A percentile compares a stretch with the other conserved stretches of the same genome.
phyloP scores from a whole-genome alignment of 2,329 filamentous ascomycete species.

The Hirsutella minnesotensis region DNA sequence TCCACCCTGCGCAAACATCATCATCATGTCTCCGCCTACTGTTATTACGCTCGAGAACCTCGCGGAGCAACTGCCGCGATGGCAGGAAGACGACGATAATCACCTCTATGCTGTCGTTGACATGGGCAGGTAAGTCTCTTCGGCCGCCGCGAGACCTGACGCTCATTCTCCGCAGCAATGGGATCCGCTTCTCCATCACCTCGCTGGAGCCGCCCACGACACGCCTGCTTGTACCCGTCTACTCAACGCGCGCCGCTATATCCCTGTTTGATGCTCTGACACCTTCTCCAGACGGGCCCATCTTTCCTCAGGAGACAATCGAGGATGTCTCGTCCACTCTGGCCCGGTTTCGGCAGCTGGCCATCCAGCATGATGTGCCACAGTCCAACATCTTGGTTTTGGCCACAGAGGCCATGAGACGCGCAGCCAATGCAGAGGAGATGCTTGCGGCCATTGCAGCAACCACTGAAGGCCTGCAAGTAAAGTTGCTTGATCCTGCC shows the following conservation, averaged over 20 bases:
- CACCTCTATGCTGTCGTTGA: slow-evolving; percentile 47
- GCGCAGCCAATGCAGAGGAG: slow-evolving; percentile 58
- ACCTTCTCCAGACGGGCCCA: slow-evolving; percentile 26
- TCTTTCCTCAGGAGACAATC: slow-evolving; percentile 47
- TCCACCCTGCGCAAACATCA: neutral
- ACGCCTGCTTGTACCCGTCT: slow-evolving; percentile 65
- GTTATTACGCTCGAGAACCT: slow-evolving; percentile 41
- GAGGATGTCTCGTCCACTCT: slow-evolving; percentile 53
- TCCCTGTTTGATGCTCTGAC: slow-evolving; percentile 77
- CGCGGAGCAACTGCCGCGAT: slow-evolving; percentile 33
- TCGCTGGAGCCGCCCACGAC: slow-evolving; percentile 60
- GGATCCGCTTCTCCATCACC: slow-evolving; percentile 84
- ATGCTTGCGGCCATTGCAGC: slow-evolving; percentile 55
- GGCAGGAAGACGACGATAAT: slow-evolving; percentile 31
- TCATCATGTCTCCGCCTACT: slow-evolving; percentile 22
- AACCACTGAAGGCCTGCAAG: slow-evolving; percentile 50
- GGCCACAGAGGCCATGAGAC: slow-evolving; percentile 81
- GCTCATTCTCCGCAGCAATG: slow-evolving; percentile 49
- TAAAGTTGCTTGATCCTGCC: slow-evolving; percentile 62
- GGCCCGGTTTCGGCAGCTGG: slow-evolving; percentile 59
- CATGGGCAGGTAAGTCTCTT: slow-evolving; percentile 39
- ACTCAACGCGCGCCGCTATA: slow-evolving; percentile 66
- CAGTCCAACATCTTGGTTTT: slow-evolving; percentile 57
- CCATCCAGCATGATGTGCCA: slow-evolving; percentile 56
- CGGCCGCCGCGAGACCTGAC: slow-evolving; percentile 1